A percentile compares a stretch with the other conserved stretches of the same genome.
phyloP scores from a whole-genome alignment of 1,139 yeast species.

The Yamadazyma siamensis region DNA sequence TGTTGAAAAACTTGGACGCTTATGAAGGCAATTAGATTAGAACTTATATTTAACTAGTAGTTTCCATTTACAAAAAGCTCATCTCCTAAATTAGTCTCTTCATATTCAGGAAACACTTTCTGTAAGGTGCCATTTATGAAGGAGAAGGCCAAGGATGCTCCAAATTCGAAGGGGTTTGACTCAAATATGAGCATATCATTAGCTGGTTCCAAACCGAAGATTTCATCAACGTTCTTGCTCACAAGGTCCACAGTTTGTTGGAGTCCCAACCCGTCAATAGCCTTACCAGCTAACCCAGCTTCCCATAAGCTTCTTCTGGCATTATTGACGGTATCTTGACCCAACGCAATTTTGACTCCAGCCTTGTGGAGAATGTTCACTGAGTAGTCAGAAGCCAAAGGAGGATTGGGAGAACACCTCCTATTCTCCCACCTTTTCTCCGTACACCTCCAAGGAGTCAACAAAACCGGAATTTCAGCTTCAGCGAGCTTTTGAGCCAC shows the following conservation, averaged over 20 bases:
- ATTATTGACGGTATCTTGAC: conserved; percentile 4
- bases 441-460: conserved; percentile 7
- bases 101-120: conserved; percentile 4
- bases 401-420: conserved; percentile 6
- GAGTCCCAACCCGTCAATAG: conserved; percentile 1
- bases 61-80: background rate
- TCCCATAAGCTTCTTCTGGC: conserved; percentile 6
- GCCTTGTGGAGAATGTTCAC: conserved; percentile 5
- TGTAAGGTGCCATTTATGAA: conserved; percentile 2
- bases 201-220: conserved; percentile 2
- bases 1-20: conserved; percentile 7
- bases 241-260: conserved; percentile 2
- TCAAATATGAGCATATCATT: conserved; percentile 4
- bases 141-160: conserved; percentile 3
- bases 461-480: conserved; percentile 8
- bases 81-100: conserved; percentile 3
- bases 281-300: conserved; percentile 6
- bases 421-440: conserved; percentile 7
- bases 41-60: background rate
- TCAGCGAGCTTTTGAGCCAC: conserved; percentile 8
- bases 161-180: conserved; percentile 6
- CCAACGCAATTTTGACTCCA: conserved; percentile 6
- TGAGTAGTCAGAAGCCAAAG: conserved; percentile 3
- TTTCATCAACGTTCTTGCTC: conserved; percentile 1
- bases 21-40: conserved; percentile 2